Evolutionary conservation across 768 basidiomycete genomes (phyloP), one percentile per base, ranked within the genome.

Genomic region (Macrolepiota albuminosa): DNA sequence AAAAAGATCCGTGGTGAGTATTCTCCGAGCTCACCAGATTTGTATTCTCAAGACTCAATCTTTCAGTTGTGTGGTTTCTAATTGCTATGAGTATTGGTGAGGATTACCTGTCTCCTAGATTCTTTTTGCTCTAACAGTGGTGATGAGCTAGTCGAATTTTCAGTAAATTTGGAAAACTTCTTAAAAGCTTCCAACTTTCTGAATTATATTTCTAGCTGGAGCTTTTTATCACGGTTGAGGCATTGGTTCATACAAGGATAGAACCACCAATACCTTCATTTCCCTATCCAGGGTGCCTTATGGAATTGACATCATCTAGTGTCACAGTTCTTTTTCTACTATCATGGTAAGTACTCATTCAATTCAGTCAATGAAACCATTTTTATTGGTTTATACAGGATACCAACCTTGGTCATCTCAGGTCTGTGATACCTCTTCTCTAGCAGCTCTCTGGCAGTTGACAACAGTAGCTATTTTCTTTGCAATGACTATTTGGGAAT

Each of bases 401-500:
- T 57, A 14, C 56, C 56, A 42, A 50, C 47, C 37, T 42, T 57
- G 2, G 21, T 48, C 9, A 16, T 50, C 26, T 57, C 56, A 39
- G 39, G 56, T 9, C 42, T 29, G 56, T 21, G 10, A 36, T 57
- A 50, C 13, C 24, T 42, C 14, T 16, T 49, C 26, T 14, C 6
- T 9, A 16, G 47, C 29, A 26, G 21, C 21, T 21, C 21, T 21
- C 21, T 21, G 21, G 33, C 31, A 24, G 34, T 13, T 16, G 21
- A 60, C 21, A 4, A 31, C 24, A 33, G 29, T 55, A 60, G 59
- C 55, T 6, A 29, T 60, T 26, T 60, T 60, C 31, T 60, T 60
- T 48, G 48, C 6, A 21, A 60, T 60, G 59, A 60, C 59, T 6
- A 36, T 52, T 13, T 60, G 59, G 59, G 40, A 56, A 34, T 60